These are phyloP conservation scores for Anthracocystis setariae DNA, from an alignment of 1,284 basidiomycete species.

Conservation along the genomic window DNA sequence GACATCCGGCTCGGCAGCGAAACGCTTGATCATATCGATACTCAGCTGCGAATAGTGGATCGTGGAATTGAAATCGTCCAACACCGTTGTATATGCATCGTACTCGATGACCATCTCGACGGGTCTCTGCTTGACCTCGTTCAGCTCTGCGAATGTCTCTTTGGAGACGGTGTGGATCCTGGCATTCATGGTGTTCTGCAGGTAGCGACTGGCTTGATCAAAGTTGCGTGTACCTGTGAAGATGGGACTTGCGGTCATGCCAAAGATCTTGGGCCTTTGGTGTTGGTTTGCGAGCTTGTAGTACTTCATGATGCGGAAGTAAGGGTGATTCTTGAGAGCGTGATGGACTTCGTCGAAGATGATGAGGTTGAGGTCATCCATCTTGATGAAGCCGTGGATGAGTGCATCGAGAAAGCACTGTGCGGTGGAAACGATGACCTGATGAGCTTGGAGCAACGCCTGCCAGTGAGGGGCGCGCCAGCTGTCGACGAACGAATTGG, in stretches of 20 bases:
- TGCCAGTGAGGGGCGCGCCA: constrained; percentile 40
- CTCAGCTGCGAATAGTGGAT: constrained; percentile 12
- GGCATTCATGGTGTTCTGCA: constrained; percentile 48
- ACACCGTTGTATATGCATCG: constrained; percentile 18
- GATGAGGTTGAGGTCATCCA: constrained; percentile 50
- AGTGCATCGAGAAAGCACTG: constrained; percentile 53
- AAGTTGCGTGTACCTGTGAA: constrained; percentile 19
- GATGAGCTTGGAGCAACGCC: constrained; percentile 30
- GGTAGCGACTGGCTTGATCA: constrained; percentile 25
- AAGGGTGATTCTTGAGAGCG: constrained; percentile 47
- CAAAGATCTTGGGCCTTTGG: constrained; percentile 53
- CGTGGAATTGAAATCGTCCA: constrained; percentile 10
- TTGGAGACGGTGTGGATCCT: constrained; percentile 45
- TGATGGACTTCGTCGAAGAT: constrained; percentile 60
- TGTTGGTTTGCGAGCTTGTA: constrained; percentile 25
- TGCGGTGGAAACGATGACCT: constrained; percentile 56
- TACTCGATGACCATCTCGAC: constrained; percentile 53
- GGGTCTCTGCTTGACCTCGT: constrained; percentile 35
- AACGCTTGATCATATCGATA: constrained; percentile 16
- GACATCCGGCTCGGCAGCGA: constrained; percentile 1
- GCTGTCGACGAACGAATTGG: constrained; percentile 19
- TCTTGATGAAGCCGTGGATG: constrained; percentile 50
- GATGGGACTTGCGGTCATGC: constrained; percentile 59
- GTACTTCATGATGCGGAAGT: constrained; percentile 55
- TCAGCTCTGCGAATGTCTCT: constrained; percentile 23